Evolutionary conservation across 2,329 filamentous ascomycete genomes (phyloP), one percentile per base, ranked within the genome.

Genomic region (Aspergillus udagawae): DNA sequence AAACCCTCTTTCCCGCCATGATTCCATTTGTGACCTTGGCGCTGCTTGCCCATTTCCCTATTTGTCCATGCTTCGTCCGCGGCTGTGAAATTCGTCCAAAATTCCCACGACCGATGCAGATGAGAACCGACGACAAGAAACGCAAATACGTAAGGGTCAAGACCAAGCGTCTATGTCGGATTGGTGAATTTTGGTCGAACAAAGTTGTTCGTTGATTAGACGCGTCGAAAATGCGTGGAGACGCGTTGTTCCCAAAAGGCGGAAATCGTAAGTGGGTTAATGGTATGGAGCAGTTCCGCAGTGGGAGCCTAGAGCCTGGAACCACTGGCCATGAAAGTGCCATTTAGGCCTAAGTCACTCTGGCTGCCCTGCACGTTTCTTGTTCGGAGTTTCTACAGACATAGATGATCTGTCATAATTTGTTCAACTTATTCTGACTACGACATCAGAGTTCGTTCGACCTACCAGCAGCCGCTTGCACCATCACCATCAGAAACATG

Each of bases 1-100:
- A 73, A 76, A 82, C 53, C 79, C 79, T 70, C 76, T 74, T 68
- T 77, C 72, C 67, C 75, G 76, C 79, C 79, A 82, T 74, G 72
- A 70, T 73, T 77, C 74, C 74, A 76, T 77, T 74, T 70, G 70
- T 67, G 63, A 65, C 58, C 62, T 66, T 57, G 67, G 65, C 62
- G 66, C 61, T 61, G 60, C 65, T 69, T 56, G 63, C 69, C 72
- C 73, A 75, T 75, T 60, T 68, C 71, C 69, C 60, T 70, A 72
- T 49, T 49, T 51, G 49, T 53, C 61, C 70, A 72, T 72, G 52
- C 65, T 58, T 52, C 56, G 49, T 47, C 32, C 14, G 5, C 14
- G 14, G 32, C 5, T 17, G 32, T 7, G 32, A 38, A 17, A 17
- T 17, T 17, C 32, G 32, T 17, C 14, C 32, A 38, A 17, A 7